These are phyloP conservation scores for Ganoderma lingzhi DNA, from an alignment of 1,284 basidiomycete genomes.

Conservation along the genomic window DNA sequence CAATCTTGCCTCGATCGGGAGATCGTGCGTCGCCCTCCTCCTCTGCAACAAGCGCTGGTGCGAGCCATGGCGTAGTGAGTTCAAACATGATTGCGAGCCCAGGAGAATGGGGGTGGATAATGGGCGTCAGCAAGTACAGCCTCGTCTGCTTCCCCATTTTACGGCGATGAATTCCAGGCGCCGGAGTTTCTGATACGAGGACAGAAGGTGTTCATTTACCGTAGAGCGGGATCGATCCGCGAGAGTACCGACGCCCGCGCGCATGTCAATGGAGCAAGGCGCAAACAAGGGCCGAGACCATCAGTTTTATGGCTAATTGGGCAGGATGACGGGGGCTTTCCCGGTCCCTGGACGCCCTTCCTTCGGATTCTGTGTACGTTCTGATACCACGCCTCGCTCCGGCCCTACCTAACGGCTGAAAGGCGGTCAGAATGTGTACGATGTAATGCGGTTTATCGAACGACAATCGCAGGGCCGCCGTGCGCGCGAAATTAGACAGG, in stretches of 20 bases:
- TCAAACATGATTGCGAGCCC: background rate
- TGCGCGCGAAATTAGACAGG: slow-evolving; percentile 2
- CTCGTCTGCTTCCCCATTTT: slow-evolving; percentile 1
- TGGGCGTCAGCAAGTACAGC: slow-evolving; percentile 3
- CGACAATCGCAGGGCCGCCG: background rate
- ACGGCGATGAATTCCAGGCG: background rate
- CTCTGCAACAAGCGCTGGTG: background rate
- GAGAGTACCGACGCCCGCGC: background rate
- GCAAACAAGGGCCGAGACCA: background rate
- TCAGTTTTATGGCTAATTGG: slow-evolving; percentile 1
- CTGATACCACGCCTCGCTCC: slow-evolving; percentile 1
- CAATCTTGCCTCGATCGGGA: slow-evolving; percentile 29
- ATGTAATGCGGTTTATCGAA: background rate
- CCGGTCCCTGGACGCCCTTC: background rate
- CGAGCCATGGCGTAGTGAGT: background rate
- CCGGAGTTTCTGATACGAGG: background rate
- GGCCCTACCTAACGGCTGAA: background rate
- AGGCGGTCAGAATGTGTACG: background rate
- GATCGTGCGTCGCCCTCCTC: slow-evolving; percentile 2
- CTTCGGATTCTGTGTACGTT: background rate
- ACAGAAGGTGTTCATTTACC: background rate
- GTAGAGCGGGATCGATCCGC: background rate
- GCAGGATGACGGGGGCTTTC: background rate
- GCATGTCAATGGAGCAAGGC: background rate
- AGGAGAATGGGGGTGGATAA: background rate